Conservation (phyloP, 2,329 filamentous ascomycete species). For the Botrytis tulipae region DNA sequence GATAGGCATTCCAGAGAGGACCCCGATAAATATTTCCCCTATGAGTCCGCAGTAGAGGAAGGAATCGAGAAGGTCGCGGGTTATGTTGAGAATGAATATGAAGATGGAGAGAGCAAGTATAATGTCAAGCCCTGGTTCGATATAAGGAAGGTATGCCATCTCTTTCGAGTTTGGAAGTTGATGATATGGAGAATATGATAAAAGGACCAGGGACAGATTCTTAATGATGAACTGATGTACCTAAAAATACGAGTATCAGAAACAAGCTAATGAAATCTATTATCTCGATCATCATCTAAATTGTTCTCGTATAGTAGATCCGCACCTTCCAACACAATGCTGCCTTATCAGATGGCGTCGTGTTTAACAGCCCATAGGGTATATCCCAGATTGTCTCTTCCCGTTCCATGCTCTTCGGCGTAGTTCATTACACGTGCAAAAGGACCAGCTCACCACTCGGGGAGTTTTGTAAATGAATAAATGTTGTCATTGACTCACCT, state of each 20-base stretch:
- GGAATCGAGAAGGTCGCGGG: constrained; percentile 10
- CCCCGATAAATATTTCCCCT: constrained; percentile 14
- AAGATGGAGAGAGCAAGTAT: constrained; percentile 13
- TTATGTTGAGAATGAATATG: constrained; percentile 13
- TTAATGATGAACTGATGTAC: not conserved
- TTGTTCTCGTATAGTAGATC: constrained; percentile 4
- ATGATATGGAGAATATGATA: not conserved
- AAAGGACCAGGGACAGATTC: not conserved
- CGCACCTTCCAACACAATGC: not conserved
- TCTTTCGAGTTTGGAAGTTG: not conserved
- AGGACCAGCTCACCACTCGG: not conserved
- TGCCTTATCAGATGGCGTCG: not conserved
- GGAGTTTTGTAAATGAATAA: not conserved
- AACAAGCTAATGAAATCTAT: not conserved
- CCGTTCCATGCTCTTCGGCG: not conserved
- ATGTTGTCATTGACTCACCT: constrained; percentile 16
- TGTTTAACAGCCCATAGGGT: not conserved
- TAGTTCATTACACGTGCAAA: constrained; percentile 12
- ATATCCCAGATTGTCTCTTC: not conserved
- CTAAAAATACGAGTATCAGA: not conserved
- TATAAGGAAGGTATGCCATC: constrained; percentile 19
- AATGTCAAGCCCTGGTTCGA: constrained; percentile 11
- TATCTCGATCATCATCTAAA: not conserved
- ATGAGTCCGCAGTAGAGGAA: constrained; percentile 20
- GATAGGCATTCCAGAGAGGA: constrained; percentile 11